Evolutionary conservation across 257 asterid species (phyloP).

Genomic region (Solanum gracilifrons): DNA sequence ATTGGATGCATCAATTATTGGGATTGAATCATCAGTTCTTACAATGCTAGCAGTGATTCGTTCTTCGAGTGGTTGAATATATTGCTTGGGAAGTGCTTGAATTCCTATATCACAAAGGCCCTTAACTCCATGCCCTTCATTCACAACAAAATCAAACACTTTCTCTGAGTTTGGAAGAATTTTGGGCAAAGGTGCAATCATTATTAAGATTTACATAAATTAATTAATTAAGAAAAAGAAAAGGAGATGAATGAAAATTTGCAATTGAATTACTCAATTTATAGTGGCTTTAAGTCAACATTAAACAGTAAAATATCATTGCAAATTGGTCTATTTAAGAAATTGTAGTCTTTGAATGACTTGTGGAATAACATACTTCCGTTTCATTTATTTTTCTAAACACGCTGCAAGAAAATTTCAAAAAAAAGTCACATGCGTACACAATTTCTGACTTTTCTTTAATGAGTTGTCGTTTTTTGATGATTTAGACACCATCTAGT

Average conservation of each 20-base stretch:
- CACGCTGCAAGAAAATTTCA: neutral
- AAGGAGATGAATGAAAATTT: neutral
- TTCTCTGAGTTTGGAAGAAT: neutral
- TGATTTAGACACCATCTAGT: no score
- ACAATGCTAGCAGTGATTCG: neutral
- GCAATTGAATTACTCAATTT: neutral
- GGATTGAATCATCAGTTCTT: neutral
- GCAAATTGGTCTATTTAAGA: neutral
- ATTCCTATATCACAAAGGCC: constrained; percentile 12
- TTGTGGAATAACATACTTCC: neutral
- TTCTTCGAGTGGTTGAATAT: constrained; percentile 17
- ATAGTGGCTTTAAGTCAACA: neutral
- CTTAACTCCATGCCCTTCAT: constrained; percentile 19
- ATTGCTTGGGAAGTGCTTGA: constrained; percentile 6
- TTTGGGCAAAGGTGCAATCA: neutral
- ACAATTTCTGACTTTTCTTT: no score
- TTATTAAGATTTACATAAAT: neutral
- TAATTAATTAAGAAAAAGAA: neutral
- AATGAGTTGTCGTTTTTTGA: no score
- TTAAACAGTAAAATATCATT: neutral
- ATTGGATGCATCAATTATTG: constrained; percentile 13
- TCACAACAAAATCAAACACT: constrained; percentile 3
- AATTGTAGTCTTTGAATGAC: neutral
- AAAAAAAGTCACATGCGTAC: no score
- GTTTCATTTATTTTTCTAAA: neutral